phyloP scores from a whole-genome alignment of 1,139 yeast genomes.

The Diutina scorzettiae region DNA sequence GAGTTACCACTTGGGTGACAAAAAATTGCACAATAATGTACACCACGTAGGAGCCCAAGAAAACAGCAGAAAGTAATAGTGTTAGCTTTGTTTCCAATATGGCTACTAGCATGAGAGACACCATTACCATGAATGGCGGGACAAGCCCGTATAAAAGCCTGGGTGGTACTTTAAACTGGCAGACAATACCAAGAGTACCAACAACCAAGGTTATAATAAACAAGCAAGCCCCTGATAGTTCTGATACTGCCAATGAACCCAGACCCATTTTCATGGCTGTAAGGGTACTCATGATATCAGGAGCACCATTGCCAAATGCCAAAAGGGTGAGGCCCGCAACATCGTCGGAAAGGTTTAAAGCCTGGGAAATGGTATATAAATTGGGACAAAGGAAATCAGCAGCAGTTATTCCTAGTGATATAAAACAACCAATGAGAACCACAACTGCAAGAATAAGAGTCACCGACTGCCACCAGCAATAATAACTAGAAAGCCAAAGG shows the following conservation, averaged over 20 bases:
- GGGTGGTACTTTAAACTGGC: constrained; percentile 50
- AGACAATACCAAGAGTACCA: constrained; percentile 60
- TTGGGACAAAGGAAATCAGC: constrained; percentile 71
- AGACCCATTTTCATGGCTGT: constrained; percentile 63
- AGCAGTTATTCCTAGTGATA: constrained; percentile 61
- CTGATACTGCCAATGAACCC: constrained; percentile 75
- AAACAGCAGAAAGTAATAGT: constrained; percentile 30
- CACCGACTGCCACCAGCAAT: neutral
- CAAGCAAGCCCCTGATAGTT: constrained; percentile 74
- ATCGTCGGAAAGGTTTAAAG: constrained; percentile 57
- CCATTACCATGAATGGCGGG: constrained; percentile 36
- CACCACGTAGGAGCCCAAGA: constrained; percentile 40
- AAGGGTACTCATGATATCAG: constrained; percentile 79
- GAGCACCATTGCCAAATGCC: constrained; percentile 88
- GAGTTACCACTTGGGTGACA: no score
- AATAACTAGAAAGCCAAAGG: neutral
- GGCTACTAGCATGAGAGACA: constrained; percentile 27
- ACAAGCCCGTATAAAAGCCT: constrained; percentile 42
- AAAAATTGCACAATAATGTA: no score
- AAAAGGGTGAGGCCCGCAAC: constrained; percentile 79
- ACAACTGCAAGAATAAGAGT: neutral
- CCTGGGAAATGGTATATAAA: constrained; percentile 45
- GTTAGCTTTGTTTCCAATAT: constrained; percentile 35
- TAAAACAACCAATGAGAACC: constrained; percentile 26
- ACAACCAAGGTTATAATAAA: constrained; percentile 67